phyloP scores from a whole-genome alignment of 176 grass and related monocot genomes.

The bread wheat (Triticum aestivum) region DNA sequence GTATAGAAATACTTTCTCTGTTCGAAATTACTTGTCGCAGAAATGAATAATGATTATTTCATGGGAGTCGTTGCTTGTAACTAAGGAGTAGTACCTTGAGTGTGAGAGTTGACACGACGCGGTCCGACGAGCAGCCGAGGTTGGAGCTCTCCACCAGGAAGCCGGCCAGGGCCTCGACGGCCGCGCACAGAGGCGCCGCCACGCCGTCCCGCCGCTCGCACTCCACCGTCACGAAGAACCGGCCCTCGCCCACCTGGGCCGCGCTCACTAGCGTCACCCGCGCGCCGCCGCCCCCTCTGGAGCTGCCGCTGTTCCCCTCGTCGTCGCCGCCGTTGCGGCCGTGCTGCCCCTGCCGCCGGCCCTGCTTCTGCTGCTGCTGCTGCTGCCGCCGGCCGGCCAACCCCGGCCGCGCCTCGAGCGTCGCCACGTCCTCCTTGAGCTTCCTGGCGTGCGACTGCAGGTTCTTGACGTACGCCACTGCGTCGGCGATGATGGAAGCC shows the following conservation, averaged over 20 bases:
- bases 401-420: constrained; percentile 49
- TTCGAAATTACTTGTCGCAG: too few species aligned
- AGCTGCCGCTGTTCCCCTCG: not conserved
- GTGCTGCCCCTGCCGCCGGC: not conserved
- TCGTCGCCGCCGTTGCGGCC: not conserved
- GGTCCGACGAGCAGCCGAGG: constrained; percentile 40
- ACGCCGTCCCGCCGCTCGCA: constrained; percentile 44
- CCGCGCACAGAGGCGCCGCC: constrained; percentile 58
- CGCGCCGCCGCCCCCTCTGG: constrained; percentile 10
- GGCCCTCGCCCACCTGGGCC: constrained; percentile 49
- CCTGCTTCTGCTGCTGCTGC: constrained; percentile 12
- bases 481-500: constrained; percentile 91
- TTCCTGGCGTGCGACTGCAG: constrained; percentile 65
- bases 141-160: constrained; percentile 74
- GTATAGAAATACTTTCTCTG: too few species aligned
- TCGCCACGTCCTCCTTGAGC: constrained; percentile 57
- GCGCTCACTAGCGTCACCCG: constrained; percentile 47
- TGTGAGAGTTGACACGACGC: constrained; percentile 51
- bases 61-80: not conserved
- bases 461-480: constrained; percentile 65
- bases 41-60: not conserved
- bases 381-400: constrained; percentile 9
- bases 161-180: constrained; percentile 60
- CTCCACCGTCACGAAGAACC: constrained; percentile 69
- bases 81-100: constrained; percentile 47